Evolutionary conservation across 2,329 filamentous ascomycete genomes (phyloP), one percentile per base, ranked within the genome.

Genomic region (Dothideomycetes sp.): DNA sequence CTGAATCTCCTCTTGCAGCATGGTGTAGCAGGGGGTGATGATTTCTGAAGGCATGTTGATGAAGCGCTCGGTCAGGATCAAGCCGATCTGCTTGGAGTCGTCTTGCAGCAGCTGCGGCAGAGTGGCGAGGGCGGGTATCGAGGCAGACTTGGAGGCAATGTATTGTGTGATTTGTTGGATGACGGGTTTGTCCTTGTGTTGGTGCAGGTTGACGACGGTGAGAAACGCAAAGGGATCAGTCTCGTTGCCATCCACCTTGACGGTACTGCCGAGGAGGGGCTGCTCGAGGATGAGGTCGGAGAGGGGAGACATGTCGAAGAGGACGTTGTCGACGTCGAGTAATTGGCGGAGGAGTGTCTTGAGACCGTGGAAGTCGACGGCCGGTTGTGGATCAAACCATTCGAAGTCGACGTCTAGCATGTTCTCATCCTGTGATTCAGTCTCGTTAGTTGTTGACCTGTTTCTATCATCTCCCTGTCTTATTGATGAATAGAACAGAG

Each of bases 41-140:
- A 94, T 79, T 62, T 96, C 85, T 12, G 84, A 71, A n/a, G 91
- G 91, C 70, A 95, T 88, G 66, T 98, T 98, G 68, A 98, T 87
- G 52, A 96, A 70, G 16, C 89, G 79, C 62, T 98, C 91, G 2
- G 86, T 84, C n/a, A 98, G 70, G 19, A 98, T 74, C 12, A 98
- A 68, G 3, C 87, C 91, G 41, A 95, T 74, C 40, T 86, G 78
- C 31, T 54, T 34, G 0, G 59, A 55, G 3, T 53, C 47, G 12
- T 56, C 44, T 4, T 53, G 42, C 12, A 72, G 58, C 5, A 68
- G 53, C 10, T 51, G 37, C 9, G 55, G 38, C 1, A 70, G 53
- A 10, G 50, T 57, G 5, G 74, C 63, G 29, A 87, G 69, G 2
- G 73, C 64, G 4, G 73, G 58, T 45, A 69, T 77, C 31, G 68